Percentiles rank a stretch among this genome's conserved stretches.
Evolutionary conservation across 345 rosid species (phyloP).

Genomic region (Dipteronia sinensis): DNA sequence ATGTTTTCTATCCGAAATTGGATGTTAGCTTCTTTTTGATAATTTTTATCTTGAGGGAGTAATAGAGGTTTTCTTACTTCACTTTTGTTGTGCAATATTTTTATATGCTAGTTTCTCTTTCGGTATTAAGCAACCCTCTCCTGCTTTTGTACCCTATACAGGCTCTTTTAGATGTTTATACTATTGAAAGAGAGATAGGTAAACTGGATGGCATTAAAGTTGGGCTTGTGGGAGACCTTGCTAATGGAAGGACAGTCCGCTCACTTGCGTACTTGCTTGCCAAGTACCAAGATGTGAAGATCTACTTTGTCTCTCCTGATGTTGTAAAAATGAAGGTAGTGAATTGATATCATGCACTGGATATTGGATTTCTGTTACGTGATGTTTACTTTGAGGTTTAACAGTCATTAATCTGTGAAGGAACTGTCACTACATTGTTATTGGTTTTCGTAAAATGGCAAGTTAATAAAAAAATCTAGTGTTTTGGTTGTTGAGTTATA

Average conservation of each 20-base stretch:
- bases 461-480: background rate
- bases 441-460: background rate
- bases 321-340: constrained; percentile 96
- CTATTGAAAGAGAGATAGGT: constrained; percentile 86
- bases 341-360: background rate
- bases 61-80: background rate
- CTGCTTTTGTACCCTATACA: constrained; percentile 22
- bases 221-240: constrained; percentile 96
- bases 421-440: background rate
- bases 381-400: background rate
- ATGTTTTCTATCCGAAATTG: background rate
- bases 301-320: constrained; percentile 85
- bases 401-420: background rate
- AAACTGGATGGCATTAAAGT: constrained; percentile 86
- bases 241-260: constrained; percentile 93
- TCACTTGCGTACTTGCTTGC: constrained; percentile 94
- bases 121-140: background rate
- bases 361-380: background rate
- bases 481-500: background rate
- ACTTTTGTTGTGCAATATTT: too few species aligned
- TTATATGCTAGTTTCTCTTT: constrained; percentile 3
- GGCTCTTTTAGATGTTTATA: constrained; percentile 94
- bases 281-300: constrained; percentile 76
- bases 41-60: background rate
- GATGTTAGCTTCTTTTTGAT: background rate